Evolutionary conservation across 2,329 filamentous ascomycete species (phyloP).

Genomic region (Penicillium rolfsii): DNA sequence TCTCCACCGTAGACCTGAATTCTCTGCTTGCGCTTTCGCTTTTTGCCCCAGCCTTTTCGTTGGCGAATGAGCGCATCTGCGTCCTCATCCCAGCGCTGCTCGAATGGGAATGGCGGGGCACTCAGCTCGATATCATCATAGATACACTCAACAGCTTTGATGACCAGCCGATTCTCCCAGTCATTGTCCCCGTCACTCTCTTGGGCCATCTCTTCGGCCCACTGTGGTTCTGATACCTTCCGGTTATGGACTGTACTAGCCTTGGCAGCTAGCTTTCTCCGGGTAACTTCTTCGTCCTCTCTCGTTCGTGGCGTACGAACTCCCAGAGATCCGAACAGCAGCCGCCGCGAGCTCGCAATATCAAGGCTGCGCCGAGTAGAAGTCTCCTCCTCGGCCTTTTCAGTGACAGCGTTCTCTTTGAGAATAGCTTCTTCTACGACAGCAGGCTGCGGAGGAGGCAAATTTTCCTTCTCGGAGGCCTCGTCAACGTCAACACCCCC

Average conservation of each 20-base stretch:
- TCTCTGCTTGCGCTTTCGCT: conserved; percentile 55
- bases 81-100: conserved; percentile 84
- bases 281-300: conserved; percentile 67
- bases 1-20: conserved; percentile 52
- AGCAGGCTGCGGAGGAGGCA: conserved; percentile 23
- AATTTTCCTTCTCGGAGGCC: conserved; percentile 37
- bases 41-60: conserved; percentile 41
- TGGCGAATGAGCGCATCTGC: conserved; percentile 57
- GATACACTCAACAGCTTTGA: conserved; percentile 82
- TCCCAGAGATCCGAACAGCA: conserved; percentile 74
- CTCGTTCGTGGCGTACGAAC: conserved; percentile 69
- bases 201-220: conserved; percentile 28
- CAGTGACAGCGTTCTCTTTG: conserved; percentile 15
- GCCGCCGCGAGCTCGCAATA: conserved; percentile 65
- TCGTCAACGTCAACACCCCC: conserved; percentile 56
- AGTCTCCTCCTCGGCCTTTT: conserved; percentile 20
- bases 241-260: conserved; percentile 42
- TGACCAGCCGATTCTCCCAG: conserved; percentile 74
- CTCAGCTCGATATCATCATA: conserved; percentile 69
- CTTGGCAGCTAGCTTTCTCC: conserved; percentile 62
- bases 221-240: conserved; percentile 29
- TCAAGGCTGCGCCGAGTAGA: conserved; percentile 53
- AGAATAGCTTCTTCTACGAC: conserved; percentile 16
- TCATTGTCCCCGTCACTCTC: conserved; percentile 59
- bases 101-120: conserved; percentile 84